A percentile compares a stretch with the other conserved stretches of the same genome.
Conservation (phyloP, 2,329 filamentous ascomycete genomes). For the Ophiosphaerella narmari region DNA sequence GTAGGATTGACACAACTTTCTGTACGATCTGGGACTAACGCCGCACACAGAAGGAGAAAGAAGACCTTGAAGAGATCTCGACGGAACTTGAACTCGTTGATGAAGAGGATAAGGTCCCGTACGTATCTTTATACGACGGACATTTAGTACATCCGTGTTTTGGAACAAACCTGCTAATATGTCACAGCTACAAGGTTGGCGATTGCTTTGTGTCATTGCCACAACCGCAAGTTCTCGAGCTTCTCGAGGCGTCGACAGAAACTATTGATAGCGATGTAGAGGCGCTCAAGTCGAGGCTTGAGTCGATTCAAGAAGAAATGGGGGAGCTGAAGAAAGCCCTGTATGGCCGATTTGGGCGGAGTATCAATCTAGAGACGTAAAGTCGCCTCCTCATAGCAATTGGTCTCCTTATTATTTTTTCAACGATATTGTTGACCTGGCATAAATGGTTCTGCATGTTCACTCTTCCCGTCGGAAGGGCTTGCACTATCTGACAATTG, state of each 20-base stretch:
- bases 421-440: too few relatives aligned
- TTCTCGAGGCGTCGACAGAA: conserved; percentile 73
- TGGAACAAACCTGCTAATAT: neutral
- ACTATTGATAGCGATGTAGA: conserved; percentile 78
- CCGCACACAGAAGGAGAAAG: conserved; percentile 83
- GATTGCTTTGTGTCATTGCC: conserved; percentile 92
- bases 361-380: conserved; percentile 92
- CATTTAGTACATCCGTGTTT: neutral
- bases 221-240: conserved; percentile 81
- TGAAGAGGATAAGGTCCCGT: conserved; percentile 93
- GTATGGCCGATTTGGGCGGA: conserved; percentile 92
- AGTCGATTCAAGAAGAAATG: conserved; percentile 82
- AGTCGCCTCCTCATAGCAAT: neutral
- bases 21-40: neutral
- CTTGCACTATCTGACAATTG: neutral
- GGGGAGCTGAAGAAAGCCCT: conserved; percentile 85
- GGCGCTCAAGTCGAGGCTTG: conserved; percentile 75
- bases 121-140: conserved; percentile 44
- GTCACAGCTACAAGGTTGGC: conserved; percentile 85
- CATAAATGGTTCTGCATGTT: too few relatives aligned
- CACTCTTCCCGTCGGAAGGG: too few relatives aligned
- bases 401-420: too few relatives aligned
- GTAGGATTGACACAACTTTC: conserved; percentile 54
- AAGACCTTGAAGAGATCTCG: conserved; percentile 91
- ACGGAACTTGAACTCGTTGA: conserved; percentile 92